phyloP scores from a whole-genome alignment of 495 filamentous ascomycete genomes.

The Trichoderma virens region DNA sequence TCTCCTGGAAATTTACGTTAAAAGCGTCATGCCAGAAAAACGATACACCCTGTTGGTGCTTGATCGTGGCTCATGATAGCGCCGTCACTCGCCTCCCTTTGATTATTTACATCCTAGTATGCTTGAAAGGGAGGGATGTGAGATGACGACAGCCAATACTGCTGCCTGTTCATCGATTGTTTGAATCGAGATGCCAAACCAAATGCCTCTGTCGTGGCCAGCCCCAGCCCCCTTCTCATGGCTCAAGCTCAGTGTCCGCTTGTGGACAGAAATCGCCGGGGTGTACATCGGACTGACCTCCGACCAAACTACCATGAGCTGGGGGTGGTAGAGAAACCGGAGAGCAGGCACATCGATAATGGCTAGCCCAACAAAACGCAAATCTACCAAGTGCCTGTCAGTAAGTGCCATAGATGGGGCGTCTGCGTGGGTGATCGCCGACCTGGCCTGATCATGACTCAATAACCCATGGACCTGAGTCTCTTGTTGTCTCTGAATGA shows the following conservation, averaged over 20 bases:
- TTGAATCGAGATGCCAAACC: too few species aligned
- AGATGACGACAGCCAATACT: neutral
- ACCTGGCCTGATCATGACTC: neutral
- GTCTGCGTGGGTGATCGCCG: neutral
- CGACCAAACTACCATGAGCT: too few species aligned
- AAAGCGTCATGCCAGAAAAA: neutral
- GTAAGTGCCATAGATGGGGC: neutral
- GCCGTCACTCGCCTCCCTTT: neutral
- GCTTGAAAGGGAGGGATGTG: neutral
- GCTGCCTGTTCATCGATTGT: neutral
- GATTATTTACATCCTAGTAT: neutral
- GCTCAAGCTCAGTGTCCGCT: too few species aligned
- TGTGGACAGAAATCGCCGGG: too few species aligned
- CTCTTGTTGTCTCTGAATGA: neutral
- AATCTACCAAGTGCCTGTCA: too few species aligned
- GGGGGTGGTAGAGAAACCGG: too few species aligned
- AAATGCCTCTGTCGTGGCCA: too few species aligned
- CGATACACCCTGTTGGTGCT: neutral
- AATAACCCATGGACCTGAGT: neutral
- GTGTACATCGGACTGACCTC: too few species aligned
- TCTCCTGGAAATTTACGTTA: neutral
- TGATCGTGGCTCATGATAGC: neutral
- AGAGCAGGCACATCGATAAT: neutral
- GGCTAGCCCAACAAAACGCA: too few species aligned
- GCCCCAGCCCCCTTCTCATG: too few species aligned